Evolutionary conservation across 371 early-diverging fungal species (phyloP).

Genomic region (Parasitella parasitica): DNA sequence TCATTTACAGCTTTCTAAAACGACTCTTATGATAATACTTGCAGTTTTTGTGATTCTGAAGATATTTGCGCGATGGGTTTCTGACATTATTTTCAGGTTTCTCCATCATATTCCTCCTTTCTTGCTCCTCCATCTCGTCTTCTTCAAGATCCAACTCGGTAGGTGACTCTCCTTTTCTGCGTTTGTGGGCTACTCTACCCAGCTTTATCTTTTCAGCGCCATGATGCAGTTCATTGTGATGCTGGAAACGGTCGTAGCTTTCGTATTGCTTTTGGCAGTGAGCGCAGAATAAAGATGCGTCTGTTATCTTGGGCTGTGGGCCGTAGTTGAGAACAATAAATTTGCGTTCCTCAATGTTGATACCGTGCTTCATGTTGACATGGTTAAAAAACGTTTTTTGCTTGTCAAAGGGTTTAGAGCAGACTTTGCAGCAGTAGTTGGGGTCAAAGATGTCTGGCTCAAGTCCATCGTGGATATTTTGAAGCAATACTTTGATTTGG

Average conservation of each 20-base stretch:
- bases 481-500: background rate
- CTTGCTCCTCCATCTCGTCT: background rate
- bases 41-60: background rate
- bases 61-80: background rate
- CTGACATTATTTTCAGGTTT: background rate
- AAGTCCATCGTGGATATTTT: background rate
- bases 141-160: background rate
- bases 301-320: background rate
- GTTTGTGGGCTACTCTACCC: background rate
- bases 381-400: background rate
- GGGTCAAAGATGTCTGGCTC: background rate
- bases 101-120: background rate
- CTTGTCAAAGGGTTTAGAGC: background rate
- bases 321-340: background rate
- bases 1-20: background rate
- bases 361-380: background rate
- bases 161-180: background rate
- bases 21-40: background rate
- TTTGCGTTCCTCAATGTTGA: background rate
- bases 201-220: background rate
- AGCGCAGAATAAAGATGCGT: background rate
- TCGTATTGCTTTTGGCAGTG: background rate
- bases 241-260: background rate
- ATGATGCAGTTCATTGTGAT: background rate
- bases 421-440: background rate